A percentile compares a stretch with the other conserved stretches of the same genome.
Conservation (phyloP, 2,329 filamentous ascomycete species). For the Pseudogymnoascus sp. region DNA sequence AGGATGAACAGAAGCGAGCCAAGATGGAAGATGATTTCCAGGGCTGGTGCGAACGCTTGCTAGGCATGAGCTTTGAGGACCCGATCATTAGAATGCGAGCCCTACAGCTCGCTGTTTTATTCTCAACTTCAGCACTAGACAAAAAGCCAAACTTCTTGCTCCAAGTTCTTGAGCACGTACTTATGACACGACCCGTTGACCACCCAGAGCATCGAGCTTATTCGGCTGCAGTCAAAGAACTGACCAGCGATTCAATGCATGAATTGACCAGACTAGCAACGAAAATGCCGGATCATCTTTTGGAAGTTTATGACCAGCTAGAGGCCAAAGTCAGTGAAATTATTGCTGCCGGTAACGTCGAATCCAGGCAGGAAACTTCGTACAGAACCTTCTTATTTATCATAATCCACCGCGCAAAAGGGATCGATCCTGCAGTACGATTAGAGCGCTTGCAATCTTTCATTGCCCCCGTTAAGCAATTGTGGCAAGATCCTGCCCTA, state of each 20-base stretch:
- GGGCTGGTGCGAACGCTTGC: slow-evolving; percentile 63
- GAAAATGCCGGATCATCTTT: slow-evolving; percentile 84
- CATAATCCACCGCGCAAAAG: slow-evolving; percentile 80
- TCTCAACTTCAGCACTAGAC: slow-evolving; percentile 73
- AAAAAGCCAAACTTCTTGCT: slow-evolving; percentile 75
- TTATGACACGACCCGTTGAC: slow-evolving; percentile 71
- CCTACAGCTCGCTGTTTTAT: slow-evolving; percentile 73
- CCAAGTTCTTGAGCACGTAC: slow-evolving; percentile 81
- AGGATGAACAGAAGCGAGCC: slow-evolving; percentile 43
- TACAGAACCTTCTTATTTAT: slow-evolving; percentile 90
- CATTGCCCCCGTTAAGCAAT: slow-evolving; percentile 68
- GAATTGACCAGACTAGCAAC: slow-evolving; percentile 84
- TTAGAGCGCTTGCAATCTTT: slow-evolving; percentile 67
- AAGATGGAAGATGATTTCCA: slow-evolving; percentile 58
- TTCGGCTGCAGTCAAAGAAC: slow-evolving; percentile 81
- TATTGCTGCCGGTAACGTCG: slow-evolving; percentile 60
- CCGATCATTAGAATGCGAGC: slow-evolving; percentile 76
- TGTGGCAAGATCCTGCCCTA: slow-evolving; percentile 69
- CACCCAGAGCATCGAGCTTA: slow-evolving; percentile 64
- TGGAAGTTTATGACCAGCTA: slow-evolving; percentile 82
- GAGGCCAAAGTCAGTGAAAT: slow-evolving; percentile 77
- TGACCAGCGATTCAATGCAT: slow-evolving; percentile 75
- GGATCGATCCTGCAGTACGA: slow-evolving; percentile 63
- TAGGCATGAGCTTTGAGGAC: slow-evolving; percentile 69
- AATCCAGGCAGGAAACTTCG: slow-evolving; percentile 77